Percentiles rank a stretch among this genome's conserved stretches.
Conservation (phyloP, 768 basidiomycete genomes). For the Paxillus ammoniavirescens region DNA sequence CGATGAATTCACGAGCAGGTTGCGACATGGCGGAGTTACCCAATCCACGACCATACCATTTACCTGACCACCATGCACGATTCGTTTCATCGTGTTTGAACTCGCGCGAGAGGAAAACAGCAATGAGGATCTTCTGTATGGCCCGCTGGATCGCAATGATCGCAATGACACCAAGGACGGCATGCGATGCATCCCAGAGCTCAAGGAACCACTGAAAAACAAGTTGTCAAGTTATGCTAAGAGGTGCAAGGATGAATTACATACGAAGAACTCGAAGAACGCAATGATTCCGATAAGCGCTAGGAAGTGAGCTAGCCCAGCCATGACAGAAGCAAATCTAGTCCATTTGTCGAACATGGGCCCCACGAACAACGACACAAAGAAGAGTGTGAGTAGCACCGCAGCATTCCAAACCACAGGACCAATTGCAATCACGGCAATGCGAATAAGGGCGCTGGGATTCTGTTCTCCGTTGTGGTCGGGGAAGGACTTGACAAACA, state of each 20-base stretch:
- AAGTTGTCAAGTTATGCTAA: conserved; percentile 21
- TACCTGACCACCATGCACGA: conserved; percentile 98
- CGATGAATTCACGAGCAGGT: conserved; percentile 94
- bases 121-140: conserved; percentile 91
- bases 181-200: conserved; percentile 95
- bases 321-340: conserved; percentile 91
- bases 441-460: conserved; percentile 87
- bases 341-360: conserved; percentile 83
- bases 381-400: conserved; percentile 80
- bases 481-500: conserved; percentile 93
- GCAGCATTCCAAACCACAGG: conserved; percentile 96
- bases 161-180: conserved; percentile 88
- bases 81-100: conserved; percentile 99
- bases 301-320: conserved; percentile 82
- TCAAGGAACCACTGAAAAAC: conserved; percentile 85
- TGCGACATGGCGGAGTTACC: conserved; percentile 93
- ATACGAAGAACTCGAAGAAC: conserved; percentile 95
- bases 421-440: conserved; percentile 84
- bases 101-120: conserved; percentile 93
- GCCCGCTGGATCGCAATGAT: conserved; percentile 89
- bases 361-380: conserved; percentile 88
- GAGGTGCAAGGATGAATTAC: conserved; percentile 37
- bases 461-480: conserved; percentile 54
- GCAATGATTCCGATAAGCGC: conserved; percentile 79
- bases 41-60: conserved; percentile 94